Percentiles rank a stretch among this genome's conserved stretches.
phyloP scores from a whole-genome alignment of 2,329 filamentous ascomycete species.

The Onygena corvina region DNA sequence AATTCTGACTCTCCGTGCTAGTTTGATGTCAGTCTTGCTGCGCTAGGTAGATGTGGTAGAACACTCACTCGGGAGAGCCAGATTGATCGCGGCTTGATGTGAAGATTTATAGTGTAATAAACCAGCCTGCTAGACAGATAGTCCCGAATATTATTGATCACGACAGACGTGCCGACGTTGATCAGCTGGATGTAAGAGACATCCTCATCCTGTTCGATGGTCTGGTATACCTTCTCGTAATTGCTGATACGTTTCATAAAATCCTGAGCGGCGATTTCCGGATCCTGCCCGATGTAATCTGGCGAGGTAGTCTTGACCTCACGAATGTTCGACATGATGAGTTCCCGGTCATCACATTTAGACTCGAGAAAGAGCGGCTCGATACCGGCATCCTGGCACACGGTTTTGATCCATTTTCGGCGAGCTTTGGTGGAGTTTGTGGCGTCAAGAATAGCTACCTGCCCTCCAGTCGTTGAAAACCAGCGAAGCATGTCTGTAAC shows the following conservation, averaged over 20 bases:
- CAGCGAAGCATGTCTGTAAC: constrained; percentile 88
- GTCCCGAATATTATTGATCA: constrained; percentile 95
- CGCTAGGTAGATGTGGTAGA: not conserved
- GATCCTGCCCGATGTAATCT: constrained; percentile 88
- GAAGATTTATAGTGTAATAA: constrained; percentile 96
- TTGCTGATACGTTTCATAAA: constrained; percentile 91
- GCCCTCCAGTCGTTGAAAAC: constrained; percentile 65
- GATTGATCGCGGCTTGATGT: constrained; percentile 91
- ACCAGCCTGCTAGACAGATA: constrained; percentile 93
- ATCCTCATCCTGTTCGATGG: constrained; percentile 77
- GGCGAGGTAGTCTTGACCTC: constrained; percentile 96
- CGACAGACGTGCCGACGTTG: constrained; percentile 87
- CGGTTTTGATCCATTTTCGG: constrained; percentile 79
- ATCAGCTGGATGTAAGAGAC: constrained; percentile 96
- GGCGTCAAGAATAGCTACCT: constrained; percentile 88
- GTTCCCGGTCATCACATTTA: constrained; percentile 86
- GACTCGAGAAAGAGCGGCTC: constrained; percentile 95
- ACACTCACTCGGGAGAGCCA: constrained; percentile 78
- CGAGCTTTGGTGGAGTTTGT: constrained; percentile 90
- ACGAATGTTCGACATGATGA: constrained; percentile 96
- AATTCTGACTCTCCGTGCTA: constrained; percentile 90
- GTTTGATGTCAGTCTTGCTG: not conserved
- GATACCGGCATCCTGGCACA: constrained; percentile 61
- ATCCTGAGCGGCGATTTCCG: constrained; percentile 77
- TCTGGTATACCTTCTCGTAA: constrained; percentile 94